A percentile compares a stretch with the other conserved stretches of the same genome.
Conservation (phyloP, 2,329 filamentous ascomycete genomes). For the Alternaria atra region DNA sequence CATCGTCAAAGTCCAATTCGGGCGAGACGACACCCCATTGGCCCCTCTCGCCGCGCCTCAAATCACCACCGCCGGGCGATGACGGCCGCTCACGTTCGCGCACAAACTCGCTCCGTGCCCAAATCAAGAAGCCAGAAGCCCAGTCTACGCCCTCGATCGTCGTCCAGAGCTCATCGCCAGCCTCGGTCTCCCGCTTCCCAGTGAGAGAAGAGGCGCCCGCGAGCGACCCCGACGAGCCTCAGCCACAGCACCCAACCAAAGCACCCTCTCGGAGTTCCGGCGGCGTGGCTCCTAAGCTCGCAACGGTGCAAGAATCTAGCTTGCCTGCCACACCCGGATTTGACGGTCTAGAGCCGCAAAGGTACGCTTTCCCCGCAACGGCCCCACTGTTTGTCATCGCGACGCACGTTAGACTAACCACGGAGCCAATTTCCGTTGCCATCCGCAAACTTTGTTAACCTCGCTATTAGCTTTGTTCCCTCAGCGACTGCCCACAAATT, state of each 20-base stretch:
- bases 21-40: constrained; percentile 68
- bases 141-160: constrained; percentile 55
- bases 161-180: constrained; percentile 57
- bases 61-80: constrained; percentile 71
- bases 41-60: constrained; percentile 79
- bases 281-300: constrained; percentile 69
- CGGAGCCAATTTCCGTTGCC: constrained; percentile 27
- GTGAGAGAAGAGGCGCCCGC: constrained; percentile 37
- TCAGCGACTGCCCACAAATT: constrained; percentile 30
- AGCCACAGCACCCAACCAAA: constrained; percentile 42
- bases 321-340: constrained; percentile 71
- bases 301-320: constrained; percentile 92
- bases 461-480: constrained; percentile 29
- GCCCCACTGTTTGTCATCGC: constrained; percentile 41
- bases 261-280: constrained; percentile 63
- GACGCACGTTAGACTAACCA: constrained; percentile 32
- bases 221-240: constrained; percentile 51
- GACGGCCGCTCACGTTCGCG: constrained; percentile 50
- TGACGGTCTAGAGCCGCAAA: constrained; percentile 47
- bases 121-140: constrained; percentile 41
- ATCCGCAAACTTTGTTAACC: constrained; percentile 32
- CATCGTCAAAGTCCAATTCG: constrained; percentile 59
- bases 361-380: constrained; percentile 42
- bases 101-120: constrained; percentile 55
- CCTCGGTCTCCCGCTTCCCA: constrained; percentile 44